phyloP scores from a whole-genome alignment of 352 stramenopile species.

The Chrysophaeum taylorii region DNA sequence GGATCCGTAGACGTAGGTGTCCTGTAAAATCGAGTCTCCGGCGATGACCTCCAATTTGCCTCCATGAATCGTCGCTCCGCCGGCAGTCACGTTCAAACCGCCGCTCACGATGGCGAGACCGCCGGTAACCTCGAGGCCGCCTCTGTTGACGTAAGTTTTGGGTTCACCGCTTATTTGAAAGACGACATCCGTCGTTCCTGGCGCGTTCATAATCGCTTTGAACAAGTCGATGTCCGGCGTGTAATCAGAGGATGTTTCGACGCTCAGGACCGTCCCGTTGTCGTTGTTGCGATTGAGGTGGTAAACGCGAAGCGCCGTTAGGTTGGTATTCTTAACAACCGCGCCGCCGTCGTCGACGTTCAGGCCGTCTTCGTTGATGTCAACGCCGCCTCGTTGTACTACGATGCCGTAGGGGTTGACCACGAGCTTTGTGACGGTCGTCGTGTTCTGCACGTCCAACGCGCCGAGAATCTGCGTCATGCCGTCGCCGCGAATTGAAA shows the following conservation, averaged over 20 bases:
- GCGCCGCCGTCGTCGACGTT: not conserved
- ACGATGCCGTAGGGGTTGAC: not conserved
- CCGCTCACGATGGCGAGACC: not conserved
- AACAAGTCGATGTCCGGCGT: not conserved
- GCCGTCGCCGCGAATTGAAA: constrained; percentile 1
- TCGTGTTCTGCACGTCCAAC: not conserved
- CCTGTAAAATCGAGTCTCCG: not conserved
- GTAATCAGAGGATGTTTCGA: not conserved
- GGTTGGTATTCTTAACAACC: not conserved
- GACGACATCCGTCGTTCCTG: not conserved
- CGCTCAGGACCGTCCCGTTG: not conserved
- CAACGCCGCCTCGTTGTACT: not conserved
- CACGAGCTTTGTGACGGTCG: not conserved
- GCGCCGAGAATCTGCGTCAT: not conserved
- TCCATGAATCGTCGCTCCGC: not conserved
- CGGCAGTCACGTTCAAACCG: not conserved
- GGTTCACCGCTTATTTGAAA: not conserved
- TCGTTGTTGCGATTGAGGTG: not conserved
- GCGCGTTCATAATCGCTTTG: not conserved
- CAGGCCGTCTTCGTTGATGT: not conserved
- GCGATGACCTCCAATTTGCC: not conserved
- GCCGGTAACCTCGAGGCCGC: not conserved
- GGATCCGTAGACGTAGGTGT: not conserved
- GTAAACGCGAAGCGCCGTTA: not conserved
- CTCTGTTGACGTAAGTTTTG: not conserved